These are phyloP conservation scores for Thecaphora thlaspeos DNA, from an alignment of 1,284 basidiomycete species.

Conservation along the genomic window DNA sequence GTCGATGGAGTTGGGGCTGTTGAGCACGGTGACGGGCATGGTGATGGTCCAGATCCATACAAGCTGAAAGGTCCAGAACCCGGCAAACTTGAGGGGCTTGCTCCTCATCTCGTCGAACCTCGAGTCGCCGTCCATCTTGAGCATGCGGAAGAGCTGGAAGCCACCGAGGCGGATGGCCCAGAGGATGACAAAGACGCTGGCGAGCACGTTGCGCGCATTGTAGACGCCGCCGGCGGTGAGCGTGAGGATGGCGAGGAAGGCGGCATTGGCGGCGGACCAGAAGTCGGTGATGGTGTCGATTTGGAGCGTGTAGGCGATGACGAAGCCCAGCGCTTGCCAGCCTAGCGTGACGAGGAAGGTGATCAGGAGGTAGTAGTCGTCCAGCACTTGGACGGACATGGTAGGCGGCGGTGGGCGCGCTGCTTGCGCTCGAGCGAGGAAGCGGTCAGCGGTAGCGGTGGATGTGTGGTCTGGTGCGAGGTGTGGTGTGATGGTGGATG, in stretches of 20 bases:
- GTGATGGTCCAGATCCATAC: slow-evolving; percentile 49
- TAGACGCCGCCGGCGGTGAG: slow-evolving; percentile 59
- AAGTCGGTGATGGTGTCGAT: slow-evolving; percentile 55
- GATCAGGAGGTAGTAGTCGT: slow-evolving; percentile 68
- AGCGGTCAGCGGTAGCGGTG: no score
- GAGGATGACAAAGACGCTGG: slow-evolving; percentile 64
- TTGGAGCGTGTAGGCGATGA: slow-evolving; percentile 60
- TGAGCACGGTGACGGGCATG: slow-evolving; percentile 44
- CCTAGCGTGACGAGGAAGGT: slow-evolving; percentile 69
- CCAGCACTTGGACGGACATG: slow-evolving; percentile 59
- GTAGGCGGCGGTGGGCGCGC: no score
- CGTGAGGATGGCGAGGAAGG: slow-evolving; percentile 57
- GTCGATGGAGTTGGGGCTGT: slow-evolving; percentile 39
- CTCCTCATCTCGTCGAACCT: slow-evolving; percentile 55
- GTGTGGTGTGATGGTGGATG: no score
- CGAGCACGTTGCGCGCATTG: slow-evolving; percentile 65
- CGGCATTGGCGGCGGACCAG: slow-evolving; percentile 47
- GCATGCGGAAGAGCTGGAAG: slow-evolving; percentile 52
- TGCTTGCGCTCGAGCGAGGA: no score
- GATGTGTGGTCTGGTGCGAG: no score
- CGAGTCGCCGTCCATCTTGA: slow-evolving; percentile 53
- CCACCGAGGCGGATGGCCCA: slow-evolving; percentile 51
- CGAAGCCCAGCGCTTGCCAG: slow-evolving; percentile 69
- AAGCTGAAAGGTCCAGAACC: slow-evolving; percentile 44
- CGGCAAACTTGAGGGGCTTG: slow-evolving; percentile 32